Evolutionary conservation across 2,329 filamentous ascomycete genomes (phyloP).

Genomic region (Xylaria sp.): DNA sequence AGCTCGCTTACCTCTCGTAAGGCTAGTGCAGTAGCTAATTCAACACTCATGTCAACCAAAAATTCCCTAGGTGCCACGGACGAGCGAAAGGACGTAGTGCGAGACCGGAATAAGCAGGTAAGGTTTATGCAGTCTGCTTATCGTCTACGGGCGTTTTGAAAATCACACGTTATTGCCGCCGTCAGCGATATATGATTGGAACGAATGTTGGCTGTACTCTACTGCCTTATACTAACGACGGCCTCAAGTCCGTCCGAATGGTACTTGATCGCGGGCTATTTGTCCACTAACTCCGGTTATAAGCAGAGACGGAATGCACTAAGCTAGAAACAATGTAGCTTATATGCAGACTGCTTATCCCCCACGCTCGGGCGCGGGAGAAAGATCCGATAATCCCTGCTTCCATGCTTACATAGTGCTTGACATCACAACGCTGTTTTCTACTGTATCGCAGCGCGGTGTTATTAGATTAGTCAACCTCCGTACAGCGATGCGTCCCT

Average conservation of each 20-base stretch:
- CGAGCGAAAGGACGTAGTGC: not conserved
- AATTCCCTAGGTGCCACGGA: not conserved
- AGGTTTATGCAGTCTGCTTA: conserved; percentile 33
- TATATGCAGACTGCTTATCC: conserved; percentile 37
- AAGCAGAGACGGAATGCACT: conserved; percentile 1
- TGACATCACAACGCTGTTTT: not conserved
- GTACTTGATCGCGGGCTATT: not conserved
- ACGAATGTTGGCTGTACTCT: not conserved
- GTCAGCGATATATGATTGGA: not conserved
- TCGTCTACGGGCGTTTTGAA: conserved; percentile 2
- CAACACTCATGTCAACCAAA: conserved; percentile 4
- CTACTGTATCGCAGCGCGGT: too few relatives aligned
- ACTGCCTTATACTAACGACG: not conserved
- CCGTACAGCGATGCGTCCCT: not conserved
- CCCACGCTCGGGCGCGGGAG: conserved; percentile 23
- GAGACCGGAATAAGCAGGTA: conserved; percentile 1
- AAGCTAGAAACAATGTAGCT: not conserved
- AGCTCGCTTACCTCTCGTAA: conserved; percentile 29
- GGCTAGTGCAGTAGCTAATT: conserved; percentile 26
- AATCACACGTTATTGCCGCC: not conserved
- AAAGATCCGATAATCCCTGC: not conserved
- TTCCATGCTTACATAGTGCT: not conserved
- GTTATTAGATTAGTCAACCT: too few relatives aligned
- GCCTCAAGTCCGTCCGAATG: conserved; percentile 18
- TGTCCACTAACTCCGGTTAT: conserved; percentile 1